Percentiles rank a stretch among this genome's conserved stretches.
Conservation (phyloP, 225 moss, liverwort and hornwort genomes). For the Marchantia paleacea region DNA sequence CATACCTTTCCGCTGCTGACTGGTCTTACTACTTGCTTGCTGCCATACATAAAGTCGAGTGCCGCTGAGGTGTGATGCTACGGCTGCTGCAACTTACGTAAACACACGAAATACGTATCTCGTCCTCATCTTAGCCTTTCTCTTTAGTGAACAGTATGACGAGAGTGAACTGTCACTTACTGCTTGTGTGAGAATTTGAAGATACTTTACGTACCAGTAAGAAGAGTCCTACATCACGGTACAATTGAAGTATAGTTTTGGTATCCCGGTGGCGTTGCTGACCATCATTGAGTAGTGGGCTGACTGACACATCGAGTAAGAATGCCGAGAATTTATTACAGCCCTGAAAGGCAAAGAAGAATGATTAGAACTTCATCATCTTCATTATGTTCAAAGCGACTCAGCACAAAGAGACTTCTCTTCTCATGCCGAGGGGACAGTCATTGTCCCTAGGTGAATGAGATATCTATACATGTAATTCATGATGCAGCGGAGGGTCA, state of each 20-base stretch:
- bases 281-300: neutral
- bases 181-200: neutral
- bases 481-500: neutral
- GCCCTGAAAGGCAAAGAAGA: neutral
- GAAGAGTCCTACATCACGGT: neutral
- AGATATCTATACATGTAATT: neutral
- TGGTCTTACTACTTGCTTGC: too few relatives aligned
- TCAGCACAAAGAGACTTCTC: neutral
- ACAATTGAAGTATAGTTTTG: neutral
- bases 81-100: too few relatives aligned
- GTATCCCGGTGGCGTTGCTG: neutral
- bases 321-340: neutral
- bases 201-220: neutral
- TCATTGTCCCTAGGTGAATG: neutral
- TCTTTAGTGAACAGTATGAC: too few relatives aligned
- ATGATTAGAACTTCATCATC: neutral
- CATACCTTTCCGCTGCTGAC: neutral
- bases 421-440: neutral
- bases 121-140: too few relatives aligned
- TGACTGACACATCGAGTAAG: neutral
- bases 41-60: too few relatives aligned
- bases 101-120: too few relatives aligned
- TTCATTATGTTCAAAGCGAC: neutral
- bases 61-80: too few relatives aligned
- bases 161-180: neutral